Evolutionary conservation across 75 land plant genomes (phyloP).

Genomic region (Chamaecyparis obtusa): DNA sequence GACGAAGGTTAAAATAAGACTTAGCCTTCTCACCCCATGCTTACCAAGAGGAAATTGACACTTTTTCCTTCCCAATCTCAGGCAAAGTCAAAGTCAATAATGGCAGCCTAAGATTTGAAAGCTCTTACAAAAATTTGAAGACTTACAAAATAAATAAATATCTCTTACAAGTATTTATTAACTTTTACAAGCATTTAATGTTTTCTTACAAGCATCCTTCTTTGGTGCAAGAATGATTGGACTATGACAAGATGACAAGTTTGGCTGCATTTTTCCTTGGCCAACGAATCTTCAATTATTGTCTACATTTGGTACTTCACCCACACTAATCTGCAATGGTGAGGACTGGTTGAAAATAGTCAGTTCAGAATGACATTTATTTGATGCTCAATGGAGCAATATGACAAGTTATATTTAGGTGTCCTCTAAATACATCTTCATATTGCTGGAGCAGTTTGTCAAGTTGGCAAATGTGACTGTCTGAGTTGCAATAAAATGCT

Average conservation of each 20-base stretch:
- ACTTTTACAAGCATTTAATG: no score
- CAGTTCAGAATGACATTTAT: neutral
- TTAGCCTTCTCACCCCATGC: no score
- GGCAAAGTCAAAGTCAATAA: no score
- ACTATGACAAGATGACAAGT: neutral
- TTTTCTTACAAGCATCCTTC: neutral
- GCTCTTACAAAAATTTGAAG: no score
- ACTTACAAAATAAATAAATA: no score
- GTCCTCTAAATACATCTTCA: neutral
- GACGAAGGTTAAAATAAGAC: no score
- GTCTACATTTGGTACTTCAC: neutral
- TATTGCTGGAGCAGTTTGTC: neutral
- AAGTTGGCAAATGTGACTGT: neutral
- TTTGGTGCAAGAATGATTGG: neutral
- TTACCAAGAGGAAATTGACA: no score
- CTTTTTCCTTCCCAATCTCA: no score
- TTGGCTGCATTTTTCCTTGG: neutral
- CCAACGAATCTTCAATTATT: neutral
- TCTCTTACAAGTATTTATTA: no score
- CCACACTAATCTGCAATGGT: neutral
- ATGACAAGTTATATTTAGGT: neutral
- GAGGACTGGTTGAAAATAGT: neutral
- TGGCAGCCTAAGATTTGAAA: no score
- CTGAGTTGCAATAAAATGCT: neutral
- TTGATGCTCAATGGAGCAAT: neutral